These are phyloP conservation scores for Blastobotrys persicus DNA, from an alignment of 1,139 yeast genomes.

Conservation along the genomic window DNA sequence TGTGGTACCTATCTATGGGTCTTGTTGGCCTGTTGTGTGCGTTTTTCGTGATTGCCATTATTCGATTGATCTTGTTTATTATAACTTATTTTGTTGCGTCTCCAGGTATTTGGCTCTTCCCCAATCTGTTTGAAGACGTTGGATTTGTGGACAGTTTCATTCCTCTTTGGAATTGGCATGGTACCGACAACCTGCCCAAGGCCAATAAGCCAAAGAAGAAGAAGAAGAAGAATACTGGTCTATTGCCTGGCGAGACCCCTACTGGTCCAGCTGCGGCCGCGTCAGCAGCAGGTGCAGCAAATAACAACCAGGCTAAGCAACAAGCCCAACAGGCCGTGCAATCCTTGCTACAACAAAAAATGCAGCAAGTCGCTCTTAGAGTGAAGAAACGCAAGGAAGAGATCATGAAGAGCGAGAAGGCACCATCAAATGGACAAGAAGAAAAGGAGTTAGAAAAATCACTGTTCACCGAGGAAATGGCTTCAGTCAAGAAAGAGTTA, in stretches of 20 bases:
- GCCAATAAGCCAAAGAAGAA: slow-evolving; percentile 30
- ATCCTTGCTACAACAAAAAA: slow-evolving; percentile 16
- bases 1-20: slow-evolving; percentile 84
- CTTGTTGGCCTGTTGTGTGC: slow-evolving; percentile 69
- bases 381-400: slow-evolving; percentile 12
- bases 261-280: slow-evolving; percentile 5
- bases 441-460: slow-evolving; percentile 13
- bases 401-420: slow-evolving; percentile 12
- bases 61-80: slow-evolving; percentile 71
- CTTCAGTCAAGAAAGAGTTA: slow-evolving; percentile 14
- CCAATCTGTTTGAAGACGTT: slow-evolving; percentile 92
- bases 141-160: slow-evolving; percentile 90
- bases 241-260: slow-evolving; percentile 14
- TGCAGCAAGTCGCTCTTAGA: slow-evolving; percentile 17
- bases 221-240: slow-evolving; percentile 21
- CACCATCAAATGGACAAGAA: slow-evolving; percentile 13
- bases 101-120: slow-evolving; percentile 90
- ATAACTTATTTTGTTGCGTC: slow-evolving; percentile 58
- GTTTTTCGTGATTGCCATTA: slow-evolving; percentile 74
- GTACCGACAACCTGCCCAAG: slow-evolving; percentile 34
- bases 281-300: slow-evolving; percentile 9
- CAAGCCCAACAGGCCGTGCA: slow-evolving; percentile 14
- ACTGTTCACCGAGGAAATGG: slow-evolving; percentile 17
- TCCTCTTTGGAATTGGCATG: slow-evolving; percentile 88
- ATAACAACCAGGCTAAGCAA: slow-evolving; percentile 8